Conservation (phyloP, 495 filamentous ascomycete genomes). For the Aspergillus bertholletiae region DNA sequence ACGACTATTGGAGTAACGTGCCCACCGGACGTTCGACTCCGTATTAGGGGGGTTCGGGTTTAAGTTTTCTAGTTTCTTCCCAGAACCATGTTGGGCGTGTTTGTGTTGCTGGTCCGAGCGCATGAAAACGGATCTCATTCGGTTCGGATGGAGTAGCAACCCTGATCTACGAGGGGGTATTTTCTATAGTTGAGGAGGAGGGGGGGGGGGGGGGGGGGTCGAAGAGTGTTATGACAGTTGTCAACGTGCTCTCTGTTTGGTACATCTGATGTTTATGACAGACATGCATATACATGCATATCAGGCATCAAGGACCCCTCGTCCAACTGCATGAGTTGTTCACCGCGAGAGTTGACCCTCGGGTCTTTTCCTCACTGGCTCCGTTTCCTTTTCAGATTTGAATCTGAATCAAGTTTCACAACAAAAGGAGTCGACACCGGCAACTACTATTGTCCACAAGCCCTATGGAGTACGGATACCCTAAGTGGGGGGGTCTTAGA, state of each 20-base stretch:
- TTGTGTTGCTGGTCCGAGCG: neutral
- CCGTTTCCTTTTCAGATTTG: no score
- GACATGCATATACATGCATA: conserved; percentile 1
- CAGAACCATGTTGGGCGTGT: no score
- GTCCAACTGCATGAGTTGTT: neutral
- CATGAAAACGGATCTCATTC: neutral
- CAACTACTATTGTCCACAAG: neutral
- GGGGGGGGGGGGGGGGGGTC: neutral
- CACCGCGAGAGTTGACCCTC: no score
- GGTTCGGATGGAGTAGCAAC: neutral
- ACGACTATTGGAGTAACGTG: neutral
- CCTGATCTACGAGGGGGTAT: neutral
- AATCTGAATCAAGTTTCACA: no score
- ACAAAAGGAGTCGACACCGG: no score
- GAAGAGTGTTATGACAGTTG: neutral
- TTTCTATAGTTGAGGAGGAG: neutral
- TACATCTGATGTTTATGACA: neutral
- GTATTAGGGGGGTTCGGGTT: neutral
- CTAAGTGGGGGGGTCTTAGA: neutral
- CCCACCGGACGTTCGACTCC: neutral
- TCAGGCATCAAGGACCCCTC: neutral
- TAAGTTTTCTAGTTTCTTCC: neutral
- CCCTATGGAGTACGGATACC: neutral
- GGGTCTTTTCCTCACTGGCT: no score
- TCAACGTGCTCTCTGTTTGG: neutral